Conservation (phyloP, 2,329 filamentous ascomycete species). For the Trichophyton equinum region DNA sequence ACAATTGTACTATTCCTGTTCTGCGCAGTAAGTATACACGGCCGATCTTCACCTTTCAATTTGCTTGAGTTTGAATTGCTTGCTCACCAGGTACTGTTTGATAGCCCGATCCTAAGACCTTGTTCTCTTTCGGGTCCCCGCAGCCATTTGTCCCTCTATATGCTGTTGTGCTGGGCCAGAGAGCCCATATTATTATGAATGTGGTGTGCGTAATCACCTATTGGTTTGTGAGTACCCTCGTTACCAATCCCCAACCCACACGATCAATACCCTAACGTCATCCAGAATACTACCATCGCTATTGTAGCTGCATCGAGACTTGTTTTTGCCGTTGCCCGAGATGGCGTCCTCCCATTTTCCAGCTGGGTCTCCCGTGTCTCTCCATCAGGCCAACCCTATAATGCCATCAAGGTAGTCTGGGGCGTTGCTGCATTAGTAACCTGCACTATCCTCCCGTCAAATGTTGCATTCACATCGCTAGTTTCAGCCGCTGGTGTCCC, state of each 20-base stretch:
- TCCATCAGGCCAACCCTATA: constrained; percentile 44
- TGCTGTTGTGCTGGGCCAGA: constrained; percentile 42
- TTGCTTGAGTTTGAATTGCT: neutral
- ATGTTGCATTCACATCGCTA: constrained; percentile 42
- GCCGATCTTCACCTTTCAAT: too few relatives aligned
- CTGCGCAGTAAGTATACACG: constrained; percentile 35
- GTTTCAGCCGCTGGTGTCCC: constrained; percentile 43
- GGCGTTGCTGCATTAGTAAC: constrained; percentile 42
- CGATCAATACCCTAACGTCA: neutral
- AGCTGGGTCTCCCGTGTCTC: constrained; percentile 45
- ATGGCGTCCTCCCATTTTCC: constrained; percentile 49
- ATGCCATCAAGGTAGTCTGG: constrained; percentile 49
- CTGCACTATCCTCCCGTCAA: constrained; percentile 47
- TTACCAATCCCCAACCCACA: neutral
- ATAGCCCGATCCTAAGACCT: constrained; percentile 40
- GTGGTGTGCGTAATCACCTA: constrained; percentile 42
- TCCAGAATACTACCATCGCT: constrained; percentile 47
- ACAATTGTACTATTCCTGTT: constrained; percentile 49
- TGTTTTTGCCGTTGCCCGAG: constrained; percentile 50
- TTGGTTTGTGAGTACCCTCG: constrained; percentile 36
- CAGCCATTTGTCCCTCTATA: constrained; percentile 50
- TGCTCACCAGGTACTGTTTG: constrained; percentile 8
- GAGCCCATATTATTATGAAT: constrained; percentile 50
- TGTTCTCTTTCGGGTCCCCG: constrained; percentile 43
- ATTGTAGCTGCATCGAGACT: constrained; percentile 48